A percentile compares a stretch with the other conserved stretches of the same genome.
These are phyloP conservation scores for Imleria badia DNA, from an alignment of 768 basidiomycete genomes.

Conservation along the genomic window DNA sequence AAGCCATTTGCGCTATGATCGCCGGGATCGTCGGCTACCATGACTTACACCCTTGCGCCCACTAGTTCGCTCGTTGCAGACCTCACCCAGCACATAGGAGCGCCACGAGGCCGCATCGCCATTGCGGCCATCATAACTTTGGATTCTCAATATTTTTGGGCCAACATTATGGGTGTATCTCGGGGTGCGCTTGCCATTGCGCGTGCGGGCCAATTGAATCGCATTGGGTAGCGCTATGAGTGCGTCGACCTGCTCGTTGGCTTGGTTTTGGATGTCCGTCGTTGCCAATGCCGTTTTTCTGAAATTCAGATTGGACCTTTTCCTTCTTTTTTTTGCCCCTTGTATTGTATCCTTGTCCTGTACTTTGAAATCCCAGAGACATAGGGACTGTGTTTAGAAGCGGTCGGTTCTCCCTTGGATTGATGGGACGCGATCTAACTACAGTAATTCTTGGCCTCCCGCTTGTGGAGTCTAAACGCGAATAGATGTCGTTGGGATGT, in stretches of 20 bases:
- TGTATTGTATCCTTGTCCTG: slow-evolving; percentile 73
- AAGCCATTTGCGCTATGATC: slow-evolving; percentile 62
- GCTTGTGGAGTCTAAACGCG: too few relatives aligned
- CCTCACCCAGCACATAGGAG: slow-evolving; percentile 49
- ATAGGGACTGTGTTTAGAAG: slow-evolving; percentile 71
- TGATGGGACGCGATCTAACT: not conserved
- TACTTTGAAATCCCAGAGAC: slow-evolving; percentile 83
- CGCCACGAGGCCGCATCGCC: too few relatives aligned
- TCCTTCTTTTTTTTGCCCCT: slow-evolving; percentile 70
- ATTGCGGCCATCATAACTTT: too few relatives aligned
- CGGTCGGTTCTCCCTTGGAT: slow-evolving; percentile 42
- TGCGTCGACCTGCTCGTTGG: slow-evolving; percentile 14
- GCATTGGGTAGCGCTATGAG: slow-evolving; percentile 65
- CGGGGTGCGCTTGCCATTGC: slow-evolving; percentile 80
- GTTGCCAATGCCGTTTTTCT: not conserved
- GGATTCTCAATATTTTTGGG: slow-evolving; percentile 77
- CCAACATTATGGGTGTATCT: slow-evolving; percentile 74
- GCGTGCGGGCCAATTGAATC: slow-evolving; percentile 73
- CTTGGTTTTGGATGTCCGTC: not conserved
- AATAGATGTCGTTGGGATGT: not conserved
- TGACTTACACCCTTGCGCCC: slow-evolving; percentile 61
- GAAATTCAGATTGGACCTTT: slow-evolving; percentile 64
- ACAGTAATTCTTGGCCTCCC: too few relatives aligned
- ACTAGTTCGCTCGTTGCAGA: slow-evolving; percentile 41
- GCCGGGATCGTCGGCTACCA: slow-evolving; percentile 73